These are phyloP conservation scores for Agaricus subrufescens DNA, from an alignment of 768 basidiomycete genomes.

Conservation along the genomic window DNA sequence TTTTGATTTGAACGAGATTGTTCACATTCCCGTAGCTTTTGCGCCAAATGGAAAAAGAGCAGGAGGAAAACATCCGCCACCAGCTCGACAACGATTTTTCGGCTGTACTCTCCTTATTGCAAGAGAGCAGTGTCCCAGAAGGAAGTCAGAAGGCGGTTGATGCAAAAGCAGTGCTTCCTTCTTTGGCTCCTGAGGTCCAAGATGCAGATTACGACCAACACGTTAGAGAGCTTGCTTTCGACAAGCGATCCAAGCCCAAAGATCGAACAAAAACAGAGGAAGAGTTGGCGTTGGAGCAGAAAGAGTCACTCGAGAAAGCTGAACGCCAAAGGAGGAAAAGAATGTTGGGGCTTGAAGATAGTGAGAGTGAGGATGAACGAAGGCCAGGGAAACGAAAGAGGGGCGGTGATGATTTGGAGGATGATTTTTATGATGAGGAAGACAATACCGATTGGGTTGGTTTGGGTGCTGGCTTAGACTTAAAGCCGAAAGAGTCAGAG, in stretches of 20 bases:
- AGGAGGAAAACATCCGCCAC: constrained; percentile 80
- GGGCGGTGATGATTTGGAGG: constrained; percentile 88
- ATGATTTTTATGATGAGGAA: constrained; percentile 62
- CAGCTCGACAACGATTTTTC: constrained; percentile 88
- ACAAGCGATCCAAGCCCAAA: constrained; percentile 89
- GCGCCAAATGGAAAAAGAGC: constrained; percentile 84
- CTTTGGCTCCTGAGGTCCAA: constrained; percentile 23
- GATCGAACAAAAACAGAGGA: constrained; percentile 96
- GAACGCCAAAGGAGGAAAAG: constrained; percentile 74
- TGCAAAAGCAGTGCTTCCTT: constrained; percentile 17
- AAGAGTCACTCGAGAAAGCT: constrained; percentile 79
- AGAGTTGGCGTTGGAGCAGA: constrained; percentile 85
- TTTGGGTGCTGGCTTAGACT: constrained; percentile 37
- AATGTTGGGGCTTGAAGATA: constrained; percentile 80
- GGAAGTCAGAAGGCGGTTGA: constrained; percentile 14
- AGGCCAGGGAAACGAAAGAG: constrained; percentile 43
- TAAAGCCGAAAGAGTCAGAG: constrained; percentile 24
- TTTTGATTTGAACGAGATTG: constrained; percentile 8
- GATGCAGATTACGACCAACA: constrained; percentile 85
- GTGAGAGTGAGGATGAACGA: constrained; percentile 56
- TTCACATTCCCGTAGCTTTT: constrained; percentile 46
- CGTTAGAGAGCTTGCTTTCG: constrained; percentile 90
- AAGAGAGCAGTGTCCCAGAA: constrained; percentile 25
- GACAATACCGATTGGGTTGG: constrained; percentile 33
- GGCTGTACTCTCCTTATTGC: constrained; percentile 71